Evolutionary conservation across 1,139 yeast genomes (phyloP), one percentile per base, ranked within the genome.

Genomic region (Wickerhamomyces sp.): DNA sequence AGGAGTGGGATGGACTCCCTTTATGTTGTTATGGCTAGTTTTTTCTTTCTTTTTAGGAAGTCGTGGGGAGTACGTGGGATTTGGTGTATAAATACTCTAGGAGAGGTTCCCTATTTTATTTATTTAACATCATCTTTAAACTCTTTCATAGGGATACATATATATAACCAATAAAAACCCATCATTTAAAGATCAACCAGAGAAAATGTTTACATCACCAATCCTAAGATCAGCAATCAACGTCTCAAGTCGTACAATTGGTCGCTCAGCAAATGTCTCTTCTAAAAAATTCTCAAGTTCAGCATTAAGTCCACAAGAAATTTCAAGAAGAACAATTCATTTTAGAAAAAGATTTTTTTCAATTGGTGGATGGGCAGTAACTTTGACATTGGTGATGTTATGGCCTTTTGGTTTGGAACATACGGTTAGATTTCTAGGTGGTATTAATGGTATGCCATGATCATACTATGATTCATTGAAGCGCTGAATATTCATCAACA

Each of bases 141-240:
- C 15, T 5, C 6, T 6, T 10, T 5, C 10, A 6, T 22, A 10
- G 4, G 3, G 15, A 5, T 13, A 11, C 12, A 18, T n/a, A 13
- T 16, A 13, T 6, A 18, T 17, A 13, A 3, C 14, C 13, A 22
- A n/a, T 4, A 21, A 29, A 32, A 19, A 17, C 12, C 23, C 32
- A 21, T 16, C 14, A 5, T 21, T n/a, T n/a, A n/a, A n/a, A n/a
- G n/a, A n/a, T n/a, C 16, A 27, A 29, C 23, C 38, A 32, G 23
- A 12, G 3, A 33, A 32, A 36, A 49, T 49, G 54, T 43, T 45
- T 39, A 28, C 48, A 13, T 38, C 55, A 10, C 41, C 40, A 37
- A 35, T 48, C 33, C 37, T 47, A 38, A 49, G 52, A 49, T 45
- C 49, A 33, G 41, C 54, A 14, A 44, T 49, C 27, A 43, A 46